phyloP scores from a whole-genome alignment of 139 green algal genomes.

The Micractinium conductrix region DNA sequence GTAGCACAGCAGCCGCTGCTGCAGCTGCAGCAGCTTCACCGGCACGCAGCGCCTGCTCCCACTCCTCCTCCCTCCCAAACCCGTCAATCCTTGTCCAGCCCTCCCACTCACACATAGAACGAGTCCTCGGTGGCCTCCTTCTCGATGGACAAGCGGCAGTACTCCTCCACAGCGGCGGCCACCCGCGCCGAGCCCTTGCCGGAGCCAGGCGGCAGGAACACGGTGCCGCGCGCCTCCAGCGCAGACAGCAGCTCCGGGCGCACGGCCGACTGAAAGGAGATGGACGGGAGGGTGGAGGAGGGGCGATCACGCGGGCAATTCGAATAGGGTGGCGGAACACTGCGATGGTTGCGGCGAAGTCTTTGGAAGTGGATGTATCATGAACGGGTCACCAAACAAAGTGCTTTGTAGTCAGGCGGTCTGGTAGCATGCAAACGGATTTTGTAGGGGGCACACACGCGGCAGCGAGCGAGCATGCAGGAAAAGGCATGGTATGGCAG shows the following conservation, averaged over 20 bases:
- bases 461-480: too few relatives aligned
- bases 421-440: background rate
- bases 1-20: too few relatives aligned
- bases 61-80: too few relatives aligned
- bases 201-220: slow-evolving; percentile 17
- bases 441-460: background rate
- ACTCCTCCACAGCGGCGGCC: slow-evolving; percentile 28
- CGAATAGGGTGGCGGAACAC: background rate
- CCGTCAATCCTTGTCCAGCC: too few relatives aligned
- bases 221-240: slow-evolving; percentile 21
- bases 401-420: too few relatives aligned
- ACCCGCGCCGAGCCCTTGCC: background rate
- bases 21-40: too few relatives aligned
- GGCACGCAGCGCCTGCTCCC: background rate
- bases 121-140: slow-evolving; percentile 29
- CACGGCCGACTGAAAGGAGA: slow-evolving; percentile 7
- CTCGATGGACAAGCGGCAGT: slow-evolving; percentile 12
- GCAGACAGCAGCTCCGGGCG: slow-evolving; percentile 29
- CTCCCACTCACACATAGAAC: slow-evolving; percentile 32
- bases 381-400: too few relatives aligned
- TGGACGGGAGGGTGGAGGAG: background rate
- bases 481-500: too few relatives aligned
- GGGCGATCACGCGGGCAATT: background rate
- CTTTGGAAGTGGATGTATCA: too few relatives aligned
- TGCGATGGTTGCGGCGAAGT: too few relatives aligned